Conservation (phyloP, 202 grass and related monocot species). For the Panicum hallii region DNA sequence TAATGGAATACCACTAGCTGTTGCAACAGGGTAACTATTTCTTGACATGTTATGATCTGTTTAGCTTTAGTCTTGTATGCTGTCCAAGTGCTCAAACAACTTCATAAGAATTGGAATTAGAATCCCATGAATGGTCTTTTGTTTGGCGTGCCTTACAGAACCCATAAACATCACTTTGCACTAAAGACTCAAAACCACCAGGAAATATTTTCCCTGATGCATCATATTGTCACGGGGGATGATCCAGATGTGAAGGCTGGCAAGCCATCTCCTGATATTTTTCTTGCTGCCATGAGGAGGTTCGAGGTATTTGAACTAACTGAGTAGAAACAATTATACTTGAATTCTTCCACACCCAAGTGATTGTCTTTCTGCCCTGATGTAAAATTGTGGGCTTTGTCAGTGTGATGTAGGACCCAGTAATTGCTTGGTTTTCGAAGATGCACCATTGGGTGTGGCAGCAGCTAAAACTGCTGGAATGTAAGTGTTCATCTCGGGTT, state of each 20-base stretch:
- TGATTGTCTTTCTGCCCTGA: slow-evolving; percentile 33
- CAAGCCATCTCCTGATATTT: slow-evolving; percentile 92
- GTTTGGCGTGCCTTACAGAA: slow-evolving; percentile 53
- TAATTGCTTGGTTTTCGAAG: slow-evolving; percentile 87
- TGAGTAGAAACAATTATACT: neutral
- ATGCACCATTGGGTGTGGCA: slow-evolving; percentile 83
- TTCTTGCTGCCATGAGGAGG: slow-evolving; percentile 74
- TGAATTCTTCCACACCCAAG: neutral
- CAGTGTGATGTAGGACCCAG: slow-evolving; percentile 61
- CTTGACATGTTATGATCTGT: neutral
- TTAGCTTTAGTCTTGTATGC: neutral
- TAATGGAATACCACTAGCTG: slow-evolving; percentile 73
- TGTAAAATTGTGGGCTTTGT: slow-evolving; percentile 29
- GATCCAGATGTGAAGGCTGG: slow-evolving; percentile 81
- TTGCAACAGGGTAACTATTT: slow-evolving; percentile 84
- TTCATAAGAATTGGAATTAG: slow-evolving; percentile 23
- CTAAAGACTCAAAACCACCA: slow-evolving; percentile 83
- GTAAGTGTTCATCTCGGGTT: slow-evolving; percentile 51
- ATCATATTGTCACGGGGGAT: slow-evolving; percentile 87
- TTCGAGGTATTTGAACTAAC: slow-evolving; percentile 60
- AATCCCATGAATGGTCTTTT: neutral
- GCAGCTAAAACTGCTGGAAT: slow-evolving; percentile 93
- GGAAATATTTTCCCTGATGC: slow-evolving; percentile 79
- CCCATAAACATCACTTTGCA: slow-evolving; percentile 70
- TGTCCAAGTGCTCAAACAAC: neutral